Evolutionary conservation across 1,284 basidiomycete genomes (phyloP).

Genomic region (Cystobasidium sp.): DNA sequence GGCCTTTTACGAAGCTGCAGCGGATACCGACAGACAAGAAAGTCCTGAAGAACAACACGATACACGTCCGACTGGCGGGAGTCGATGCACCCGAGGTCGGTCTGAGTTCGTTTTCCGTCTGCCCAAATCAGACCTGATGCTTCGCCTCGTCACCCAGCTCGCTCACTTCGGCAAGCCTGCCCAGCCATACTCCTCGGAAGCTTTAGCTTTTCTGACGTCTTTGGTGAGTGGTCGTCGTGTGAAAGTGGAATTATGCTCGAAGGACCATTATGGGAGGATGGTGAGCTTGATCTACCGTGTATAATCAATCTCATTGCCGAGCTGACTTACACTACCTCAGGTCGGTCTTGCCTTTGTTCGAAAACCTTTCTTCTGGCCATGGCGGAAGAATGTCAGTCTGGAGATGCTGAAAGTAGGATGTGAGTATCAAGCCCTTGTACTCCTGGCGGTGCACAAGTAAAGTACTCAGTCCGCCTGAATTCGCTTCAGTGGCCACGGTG

Average conservation of each 20-base stretch:
- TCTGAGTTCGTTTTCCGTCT: neutral
- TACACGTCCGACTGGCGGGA: constrained; percentile 81
- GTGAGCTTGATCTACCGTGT: constrained; percentile 59
- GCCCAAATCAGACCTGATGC: neutral
- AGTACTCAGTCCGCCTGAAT: no score
- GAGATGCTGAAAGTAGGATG: constrained; percentile 68
- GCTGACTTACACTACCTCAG: constrained; percentile 57
- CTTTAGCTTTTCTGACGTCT: constrained; percentile 71
- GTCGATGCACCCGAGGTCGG: constrained; percentile 85
- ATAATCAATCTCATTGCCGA: neutral
- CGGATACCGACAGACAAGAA: constrained; percentile 68
- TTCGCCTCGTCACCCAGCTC: constrained; percentile 58
- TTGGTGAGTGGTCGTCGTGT: constrained; percentile 65
- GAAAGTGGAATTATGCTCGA: constrained; percentile 70
- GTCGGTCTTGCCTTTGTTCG: constrained; percentile 60
- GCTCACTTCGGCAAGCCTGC: constrained; percentile 77
- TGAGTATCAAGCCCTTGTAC: no score
- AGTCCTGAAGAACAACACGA: constrained; percentile 73
- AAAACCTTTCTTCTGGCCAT: constrained; percentile 38
- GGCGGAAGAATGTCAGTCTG: constrained; percentile 65
- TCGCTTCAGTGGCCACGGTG: constrained; percentile 63
- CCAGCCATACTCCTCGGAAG: constrained; percentile 73
- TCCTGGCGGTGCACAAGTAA: constrained; percentile 63
- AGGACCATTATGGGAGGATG: constrained; percentile 80
- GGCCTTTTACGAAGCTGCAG: constrained; percentile 71